A percentile compares a stretch with the other conserved stretches of the same genome.
phyloP scores from a whole-genome alignment of 208 protist species.

The Histomonas meleagridis region DNA sequence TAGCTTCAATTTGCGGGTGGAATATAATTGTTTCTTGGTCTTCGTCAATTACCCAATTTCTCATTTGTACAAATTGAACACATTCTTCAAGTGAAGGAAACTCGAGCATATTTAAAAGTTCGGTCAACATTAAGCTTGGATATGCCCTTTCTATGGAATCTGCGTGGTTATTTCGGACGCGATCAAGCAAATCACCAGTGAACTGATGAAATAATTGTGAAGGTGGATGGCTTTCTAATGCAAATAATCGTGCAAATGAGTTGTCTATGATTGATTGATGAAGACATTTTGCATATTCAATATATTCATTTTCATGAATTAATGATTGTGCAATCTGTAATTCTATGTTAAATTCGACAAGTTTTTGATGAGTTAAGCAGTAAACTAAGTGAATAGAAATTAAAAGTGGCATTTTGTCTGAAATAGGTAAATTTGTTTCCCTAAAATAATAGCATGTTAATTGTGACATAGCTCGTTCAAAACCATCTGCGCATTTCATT shows the following conservation, averaged over 20 bases:
- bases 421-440: neutral
- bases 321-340: neutral
- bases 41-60: neutral
- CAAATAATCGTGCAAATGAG: neutral
- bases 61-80: neutral
- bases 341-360: neutral
- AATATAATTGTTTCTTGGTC: neutral
- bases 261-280: neutral
- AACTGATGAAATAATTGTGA: conserved; percentile 1
- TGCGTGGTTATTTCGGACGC: neutral
- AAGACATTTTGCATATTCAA: neutral
- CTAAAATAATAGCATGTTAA: conserved; percentile 26
- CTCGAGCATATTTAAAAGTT: neutral
- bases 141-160: conserved; percentile 20
- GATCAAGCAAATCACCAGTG: neutral
- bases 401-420: conserved; percentile 19
- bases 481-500: neutral
- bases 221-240: neutral
- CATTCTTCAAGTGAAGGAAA: neutral
- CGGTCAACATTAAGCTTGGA: neutral
- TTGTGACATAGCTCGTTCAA: neutral
- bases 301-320: neutral
- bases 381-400: neutral
- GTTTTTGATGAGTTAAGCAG: neutral
- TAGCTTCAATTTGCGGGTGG: neutral